Evolutionary conservation across 2,329 filamentous ascomycete genomes (phyloP), one percentile per base, ranked within the genome.

Genomic region (Fusarium falciforme): DNA sequence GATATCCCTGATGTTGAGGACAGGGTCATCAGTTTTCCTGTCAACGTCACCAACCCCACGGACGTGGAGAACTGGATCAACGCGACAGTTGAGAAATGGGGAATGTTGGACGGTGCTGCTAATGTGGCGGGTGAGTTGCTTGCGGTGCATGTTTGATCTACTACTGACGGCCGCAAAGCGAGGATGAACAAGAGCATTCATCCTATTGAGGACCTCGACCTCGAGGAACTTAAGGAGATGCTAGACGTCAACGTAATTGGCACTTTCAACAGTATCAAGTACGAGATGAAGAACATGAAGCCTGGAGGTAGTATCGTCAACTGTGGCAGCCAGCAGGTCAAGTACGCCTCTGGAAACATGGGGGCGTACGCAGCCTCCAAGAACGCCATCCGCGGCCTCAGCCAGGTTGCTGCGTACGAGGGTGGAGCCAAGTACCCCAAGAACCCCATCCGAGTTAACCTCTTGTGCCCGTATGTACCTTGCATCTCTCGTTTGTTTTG

Each of bases 301-400:
- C 77, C 80, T 1, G 80, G 81, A 1, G 85, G 85, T 0, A 86
- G 85, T 70, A 87, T 89, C 29, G 84, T 88, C 66, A 88, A 86
- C 76, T 85, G 84, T 10, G 78, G 84, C 17, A 86, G 84, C 65
- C 83, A 86, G 14, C 83, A 84, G 31, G 86, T 86, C 1, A 64
- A 85, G 11, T 80, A 78, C 25, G 85, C 84, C 6, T 81, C 79
- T 1, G 77, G 75, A 10, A 79, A 78, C 17, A 76, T 78, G 64
- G 79, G 80, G 12, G 82, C 82, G 5, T 82, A 82, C 42, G 77
- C 77, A 8, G 79, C 80, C 1, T 80, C 78, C n/a, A 82, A 82
- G 67, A 80, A 81, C 52, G 80, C 73, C 12, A 66, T 80, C 8
- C 64, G 77, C 1, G 78, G 79, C 4, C 69, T 81, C 58, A 81